Percentiles rank a stretch among this genome's conserved stretches.
These are phyloP conservation scores for Boechera retrofracta DNA, from an alignment of 345 rosid species.

Conservation along the genomic window DNA sequence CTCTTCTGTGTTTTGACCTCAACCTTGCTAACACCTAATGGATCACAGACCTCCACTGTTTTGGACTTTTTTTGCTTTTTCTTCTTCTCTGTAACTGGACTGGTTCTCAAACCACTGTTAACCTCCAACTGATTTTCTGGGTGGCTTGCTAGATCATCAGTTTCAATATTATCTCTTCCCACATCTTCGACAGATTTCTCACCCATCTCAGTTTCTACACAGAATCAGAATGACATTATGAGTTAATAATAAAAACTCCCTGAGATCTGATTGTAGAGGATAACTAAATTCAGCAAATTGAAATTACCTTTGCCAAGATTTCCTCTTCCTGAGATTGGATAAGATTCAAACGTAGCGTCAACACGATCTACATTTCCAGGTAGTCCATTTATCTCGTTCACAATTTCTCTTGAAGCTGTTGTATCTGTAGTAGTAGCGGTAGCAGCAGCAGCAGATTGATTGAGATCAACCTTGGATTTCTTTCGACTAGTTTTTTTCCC, in stretches of 20 bases:
- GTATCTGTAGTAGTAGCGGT: not conserved
- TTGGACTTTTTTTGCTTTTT: slow-evolving; percentile 28
- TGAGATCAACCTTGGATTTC: slow-evolving; percentile 35
- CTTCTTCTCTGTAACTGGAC: slow-evolving; percentile 17
- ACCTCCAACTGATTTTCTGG: not conserved
- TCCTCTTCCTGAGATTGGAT: not conserved
- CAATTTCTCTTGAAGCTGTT: not conserved
- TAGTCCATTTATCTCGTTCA: not conserved
- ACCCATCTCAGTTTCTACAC: slow-evolving; percentile 22
- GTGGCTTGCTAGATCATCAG: not conserved
- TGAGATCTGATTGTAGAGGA: not conserved
- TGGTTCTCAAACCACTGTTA: slow-evolving; percentile 15
- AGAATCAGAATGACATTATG: slow-evolving; percentile 10
- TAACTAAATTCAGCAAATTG: not conserved
- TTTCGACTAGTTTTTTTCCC: slow-evolving; percentile 43
- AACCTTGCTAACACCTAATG: not conserved
- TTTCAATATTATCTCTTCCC: not conserved
- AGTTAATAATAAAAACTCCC: not conserved
- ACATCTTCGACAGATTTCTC: slow-evolving; percentile 10
- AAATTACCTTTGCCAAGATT: slow-evolving; percentile 7
- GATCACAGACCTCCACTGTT: slow-evolving; percentile 20
- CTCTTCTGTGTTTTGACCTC: slow-evolving; percentile 21
- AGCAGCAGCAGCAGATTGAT: slow-evolving; percentile 2
- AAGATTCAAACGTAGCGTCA: not conserved
- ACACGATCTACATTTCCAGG: slow-evolving; percentile 7